Conservation (phyloP, 768 basidiomycete species). For the Phylloporus sp. region DNA sequence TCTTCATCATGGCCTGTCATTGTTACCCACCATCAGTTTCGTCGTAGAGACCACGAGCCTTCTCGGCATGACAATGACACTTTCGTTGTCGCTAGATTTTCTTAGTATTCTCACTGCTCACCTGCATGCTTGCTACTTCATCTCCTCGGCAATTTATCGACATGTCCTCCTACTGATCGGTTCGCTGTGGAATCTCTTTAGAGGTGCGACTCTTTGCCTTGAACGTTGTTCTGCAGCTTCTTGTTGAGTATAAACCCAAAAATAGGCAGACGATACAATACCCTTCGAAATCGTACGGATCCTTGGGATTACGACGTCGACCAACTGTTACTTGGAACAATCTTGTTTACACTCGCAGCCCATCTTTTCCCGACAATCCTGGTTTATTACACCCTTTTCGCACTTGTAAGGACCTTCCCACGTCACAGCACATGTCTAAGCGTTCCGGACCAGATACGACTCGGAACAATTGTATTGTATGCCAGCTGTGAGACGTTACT, state of each 20-base stretch:
- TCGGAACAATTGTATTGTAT: constrained; percentile 53
- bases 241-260: neutral
- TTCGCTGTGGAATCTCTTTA: constrained; percentile 84
- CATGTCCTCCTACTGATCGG: constrained; percentile 52
- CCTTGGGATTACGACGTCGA: constrained; percentile 89
- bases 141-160: constrained; percentile 57
- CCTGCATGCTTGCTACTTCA: constrained; percentile 61
- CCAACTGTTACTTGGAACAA: constrained; percentile 91
- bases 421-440: neutral
- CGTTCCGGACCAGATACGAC: constrained; percentile 38
- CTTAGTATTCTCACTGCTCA: constrained; percentile 66
- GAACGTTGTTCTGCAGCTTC: neutral
- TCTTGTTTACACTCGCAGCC: constrained; percentile 75
- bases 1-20: constrained; percentile 18
- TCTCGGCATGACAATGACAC: constrained; percentile 57
- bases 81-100: constrained; percentile 64
- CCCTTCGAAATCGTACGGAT: constrained; percentile 82
- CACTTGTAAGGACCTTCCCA: constrained; percentile 39
- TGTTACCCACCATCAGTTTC: constrained; percentile 25
- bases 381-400: constrained; percentile 83
- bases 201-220: constrained; percentile 47
- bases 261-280: constrained; percentile 83
- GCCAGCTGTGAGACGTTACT: constrained; percentile 59
- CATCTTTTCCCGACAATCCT: constrained; percentile 83
- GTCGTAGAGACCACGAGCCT: constrained; percentile 34